Evolutionary conservation across 148 eudicot genomes (phyloP).

Genomic region (Arbutus unedo): DNA sequence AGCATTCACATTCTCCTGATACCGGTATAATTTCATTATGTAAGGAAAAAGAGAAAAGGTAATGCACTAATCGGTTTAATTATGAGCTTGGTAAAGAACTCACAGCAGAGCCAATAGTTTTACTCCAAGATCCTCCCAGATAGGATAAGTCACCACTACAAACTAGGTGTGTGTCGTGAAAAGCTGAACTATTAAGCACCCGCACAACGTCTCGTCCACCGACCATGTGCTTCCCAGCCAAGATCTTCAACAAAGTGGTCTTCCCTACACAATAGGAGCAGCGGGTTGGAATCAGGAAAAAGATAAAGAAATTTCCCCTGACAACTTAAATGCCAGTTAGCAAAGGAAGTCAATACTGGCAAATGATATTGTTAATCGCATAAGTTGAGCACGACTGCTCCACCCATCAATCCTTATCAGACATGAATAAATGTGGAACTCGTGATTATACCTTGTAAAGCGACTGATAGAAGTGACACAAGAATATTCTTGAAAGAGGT

Average conservation of each 20-base stretch:
- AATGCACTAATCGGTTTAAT: not conserved
- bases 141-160: slow-evolving; percentile 91
- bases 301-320: not conserved
- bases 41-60: not conserved
- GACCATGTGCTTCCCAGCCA: slow-evolving; percentile 98
- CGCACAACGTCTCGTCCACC: slow-evolving; percentile 92
- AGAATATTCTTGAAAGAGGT: not conserved
- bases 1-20: not conserved
- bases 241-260: slow-evolving; percentile 87
- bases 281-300: not conserved
- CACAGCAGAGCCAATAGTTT: slow-evolving; percentile 76
- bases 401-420: not conserved
- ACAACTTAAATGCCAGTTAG: not conserved
- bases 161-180: slow-evolving; percentile 89
- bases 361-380: not conserved
- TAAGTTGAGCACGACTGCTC: slow-evolving; percentile 3
- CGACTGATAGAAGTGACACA: not conserved
- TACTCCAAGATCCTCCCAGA: slow-evolving; percentile 93
- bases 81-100: slow-evolving; percentile 30
- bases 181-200: slow-evolving; percentile 84
- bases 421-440: slow-evolving; percentile 1
- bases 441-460: not conserved
- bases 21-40: not conserved
- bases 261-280: slow-evolving; percentile 48
- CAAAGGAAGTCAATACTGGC: not conserved